Base-by-base conservation (phyloP, 805 yeast species). In the Ogataea wickerhamii region DNA sequence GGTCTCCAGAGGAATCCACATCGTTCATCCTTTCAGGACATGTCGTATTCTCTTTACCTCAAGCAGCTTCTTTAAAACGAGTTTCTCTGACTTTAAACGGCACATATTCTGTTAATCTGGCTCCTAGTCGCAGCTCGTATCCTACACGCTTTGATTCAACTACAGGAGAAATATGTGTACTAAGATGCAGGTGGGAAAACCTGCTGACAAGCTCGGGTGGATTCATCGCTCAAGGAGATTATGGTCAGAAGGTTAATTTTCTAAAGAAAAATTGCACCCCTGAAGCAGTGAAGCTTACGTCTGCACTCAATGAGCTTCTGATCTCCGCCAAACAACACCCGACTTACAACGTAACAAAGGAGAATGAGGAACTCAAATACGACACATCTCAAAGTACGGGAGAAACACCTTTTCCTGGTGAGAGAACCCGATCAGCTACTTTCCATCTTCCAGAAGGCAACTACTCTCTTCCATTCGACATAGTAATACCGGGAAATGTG, bases 391-490 rank as follows among this genome's bases (percentile, higher is more conserved):
- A 49, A 4, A 53, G 48, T 4, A 37, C 55, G 3, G 61, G 60
- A 1, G 38, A 37, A 21, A 60, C 65, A 0, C 65, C 65, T 4
- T 72, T 71, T 36, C 61, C 61, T n/a, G 37, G 29, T 5, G 13
- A 20, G 4, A 3, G 6, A 12, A 44, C 52, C 26, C 25, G 22
- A 39, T 43, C 3, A 19, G 18, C 7, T 47, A 46, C 20, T 4
- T 75, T 63, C 46, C 54, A 64, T 11, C 55, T 75, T 20, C 78
- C 77, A 2, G 59, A 67, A 38, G 80, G 80, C 1, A 75, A 75
- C 50, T 74, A 74, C 47, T 65, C 68, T 29, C 53, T 75, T 35
- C 80, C 80, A 0, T 75, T 75, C 45, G 52, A 45, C 23, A 56
- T 67, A 6, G 55, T 53, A 10, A 52, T 75, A 19, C 80, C 80